Percentiles rank a stretch among this genome's conserved stretches.
Evolutionary conservation across 2,329 filamentous ascomycete species (phyloP).

Genomic region (Tolypocladium guangdongense): DNA sequence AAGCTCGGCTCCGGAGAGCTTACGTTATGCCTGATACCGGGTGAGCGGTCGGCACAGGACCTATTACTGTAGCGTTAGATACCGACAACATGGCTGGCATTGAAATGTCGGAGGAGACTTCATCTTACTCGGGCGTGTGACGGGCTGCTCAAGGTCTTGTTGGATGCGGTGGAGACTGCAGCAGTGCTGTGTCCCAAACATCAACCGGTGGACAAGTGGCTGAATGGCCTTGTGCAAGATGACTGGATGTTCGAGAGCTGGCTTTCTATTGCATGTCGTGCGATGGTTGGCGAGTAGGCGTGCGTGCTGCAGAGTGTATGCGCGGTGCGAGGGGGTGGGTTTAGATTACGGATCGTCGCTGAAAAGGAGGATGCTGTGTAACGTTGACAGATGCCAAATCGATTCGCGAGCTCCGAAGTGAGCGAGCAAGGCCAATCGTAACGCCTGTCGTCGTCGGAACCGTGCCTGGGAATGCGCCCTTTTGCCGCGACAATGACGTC

Average conservation of each 20-base stretch:
- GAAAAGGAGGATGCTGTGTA: constrained; percentile 1
- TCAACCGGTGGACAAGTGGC: constrained; percentile 1
- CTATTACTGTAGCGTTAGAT: neutral
- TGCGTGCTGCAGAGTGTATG: neutral
- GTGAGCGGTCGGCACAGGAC: neutral
- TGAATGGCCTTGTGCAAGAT: neutral
- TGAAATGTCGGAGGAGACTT: neutral
- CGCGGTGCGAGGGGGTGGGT: neutral
- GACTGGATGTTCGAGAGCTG: constrained; percentile 1
- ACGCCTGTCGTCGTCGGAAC: neutral
- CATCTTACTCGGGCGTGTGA: neutral
- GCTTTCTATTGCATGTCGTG: constrained; percentile 11
- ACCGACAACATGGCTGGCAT: neutral
- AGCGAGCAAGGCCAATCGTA: neutral
- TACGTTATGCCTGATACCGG: neutral
- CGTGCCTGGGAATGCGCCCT: neutral
- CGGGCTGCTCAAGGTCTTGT: neutral
- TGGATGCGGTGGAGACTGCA: neutral
- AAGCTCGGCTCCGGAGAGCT: neutral
- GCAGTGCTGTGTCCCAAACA: neutral
- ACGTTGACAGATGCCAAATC: neutral
- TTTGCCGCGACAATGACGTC: neutral
- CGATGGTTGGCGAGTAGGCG: constrained; percentile 3
- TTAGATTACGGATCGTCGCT: neutral
- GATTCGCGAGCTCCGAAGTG: neutral